Evolutionary conservation across 805 yeast genomes (phyloP).

Genomic region (Barnettozyma pratensis): DNA sequence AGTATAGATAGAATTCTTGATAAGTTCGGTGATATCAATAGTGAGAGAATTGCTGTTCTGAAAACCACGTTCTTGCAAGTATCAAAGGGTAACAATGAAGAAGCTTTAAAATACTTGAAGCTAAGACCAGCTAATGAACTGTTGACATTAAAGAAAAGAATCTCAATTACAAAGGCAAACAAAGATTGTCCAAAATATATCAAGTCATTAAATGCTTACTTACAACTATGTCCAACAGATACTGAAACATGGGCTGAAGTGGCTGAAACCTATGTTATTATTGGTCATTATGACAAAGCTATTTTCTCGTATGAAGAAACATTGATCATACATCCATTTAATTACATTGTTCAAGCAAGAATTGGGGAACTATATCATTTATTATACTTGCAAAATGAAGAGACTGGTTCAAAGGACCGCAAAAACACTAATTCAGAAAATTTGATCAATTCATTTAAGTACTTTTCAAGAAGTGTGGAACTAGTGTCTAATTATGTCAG

Average conservation of each 20-base stretch:
- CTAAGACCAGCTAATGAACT: constrained; percentile 23
- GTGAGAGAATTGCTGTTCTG: constrained; percentile 53
- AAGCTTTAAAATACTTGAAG: constrained; percentile 34
- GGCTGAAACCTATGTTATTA: constrained; percentile 52
- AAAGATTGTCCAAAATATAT: constrained; percentile 37
- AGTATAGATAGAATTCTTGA: constrained; percentile 63
- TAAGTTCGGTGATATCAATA: constrained; percentile 50
- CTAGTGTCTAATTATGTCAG: constrained; percentile 61
- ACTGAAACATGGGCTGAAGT: constrained; percentile 75
- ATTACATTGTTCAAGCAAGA: constrained; percentile 59
- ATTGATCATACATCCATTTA: constrained; percentile 59
- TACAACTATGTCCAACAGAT: constrained; percentile 71
- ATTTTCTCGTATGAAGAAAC: constrained; percentile 67
- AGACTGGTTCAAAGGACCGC: neutral
- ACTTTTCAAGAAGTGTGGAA: constrained; percentile 70
- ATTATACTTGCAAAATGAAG: constrained; percentile 7
- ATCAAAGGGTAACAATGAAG: constrained; percentile 32
- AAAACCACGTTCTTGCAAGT: constrained; percentile 55
- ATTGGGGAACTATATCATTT: constrained; percentile 49
- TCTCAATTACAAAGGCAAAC: constrained; percentile 13
- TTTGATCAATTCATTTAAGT: constrained; percentile 29
- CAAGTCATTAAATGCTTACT: constrained; percentile 44
- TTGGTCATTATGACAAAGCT: constrained; percentile 65
- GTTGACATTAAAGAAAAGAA: constrained; percentile 21
- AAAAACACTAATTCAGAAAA: neutral